Evolutionary conservation across 2,329 filamentous ascomycete genomes (phyloP).

Genomic region (Fusarium nurragi): DNA sequence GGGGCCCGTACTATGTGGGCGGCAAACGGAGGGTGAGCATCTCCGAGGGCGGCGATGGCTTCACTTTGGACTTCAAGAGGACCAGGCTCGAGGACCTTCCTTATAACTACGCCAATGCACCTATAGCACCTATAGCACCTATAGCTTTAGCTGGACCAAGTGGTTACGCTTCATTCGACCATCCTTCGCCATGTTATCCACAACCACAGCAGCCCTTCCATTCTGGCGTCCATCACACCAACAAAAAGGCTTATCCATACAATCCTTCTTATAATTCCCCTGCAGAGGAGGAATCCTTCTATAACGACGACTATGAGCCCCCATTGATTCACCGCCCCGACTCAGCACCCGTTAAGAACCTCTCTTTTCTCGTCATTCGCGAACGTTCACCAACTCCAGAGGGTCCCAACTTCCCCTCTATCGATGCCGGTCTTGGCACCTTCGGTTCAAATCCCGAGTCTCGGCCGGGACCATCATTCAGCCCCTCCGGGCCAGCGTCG

Average conservation of each 20-base stretch:
- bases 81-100: slow-evolving; percentile 33
- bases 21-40: slow-evolving; percentile 54
- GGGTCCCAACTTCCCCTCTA: slow-evolving; percentile 23
- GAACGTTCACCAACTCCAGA: slow-evolving; percentile 46
- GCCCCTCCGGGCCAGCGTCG: slow-evolving; percentile 21
- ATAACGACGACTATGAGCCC: slow-evolving; percentile 24
- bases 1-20: slow-evolving; percentile 46
- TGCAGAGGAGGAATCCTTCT: slow-evolving; percentile 22
- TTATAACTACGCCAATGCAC: slow-evolving; percentile 26
- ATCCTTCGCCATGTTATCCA: slow-evolving; percentile 2
- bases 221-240: slow-evolving; percentile 14
- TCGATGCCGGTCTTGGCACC: slow-evolving; percentile 28
- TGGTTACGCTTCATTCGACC: slow-evolving; percentile 9
- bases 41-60: slow-evolving; percentile 47
- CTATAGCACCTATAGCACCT: slow-evolving; percentile 7
- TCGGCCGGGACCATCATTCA: slow-evolving; percentile 32
- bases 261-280: slow-evolving; percentile 4
- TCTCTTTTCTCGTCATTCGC: slow-evolving; percentile 53
- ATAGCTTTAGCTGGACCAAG: slow-evolving; percentile 14
- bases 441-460: slow-evolving; percentile 27
- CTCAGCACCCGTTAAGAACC: slow-evolving; percentile 47
- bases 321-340: slow-evolving; percentile 31
- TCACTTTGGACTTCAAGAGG: slow-evolving; percentile 40
- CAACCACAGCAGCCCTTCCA: slow-evolving; percentile 6
- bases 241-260: slow-evolving; percentile 20